Percentiles rank a stretch among this genome's conserved stretches.
phyloP scores from a whole-genome alignment of 202 grass and related monocot species.

The Setaria italica region DNA sequence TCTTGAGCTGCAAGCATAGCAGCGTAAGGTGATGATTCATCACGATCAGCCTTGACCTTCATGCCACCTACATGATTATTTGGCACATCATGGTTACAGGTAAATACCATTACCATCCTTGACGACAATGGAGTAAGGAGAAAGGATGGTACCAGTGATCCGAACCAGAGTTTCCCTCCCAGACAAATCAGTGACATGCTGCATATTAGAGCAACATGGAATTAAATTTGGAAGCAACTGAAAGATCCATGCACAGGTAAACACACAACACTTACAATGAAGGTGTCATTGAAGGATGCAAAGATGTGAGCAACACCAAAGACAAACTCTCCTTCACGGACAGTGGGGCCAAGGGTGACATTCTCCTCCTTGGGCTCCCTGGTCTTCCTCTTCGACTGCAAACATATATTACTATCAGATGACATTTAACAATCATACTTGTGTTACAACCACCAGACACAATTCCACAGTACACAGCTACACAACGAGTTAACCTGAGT shows the following conservation, averaged over 20 bases:
- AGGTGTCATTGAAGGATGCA: conserved; percentile 91
- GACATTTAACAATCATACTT: not conserved
- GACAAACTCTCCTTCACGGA: conserved; percentile 82
- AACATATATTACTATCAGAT: not conserved
- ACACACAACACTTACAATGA: conserved; percentile 63
- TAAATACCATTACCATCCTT: not conserved
- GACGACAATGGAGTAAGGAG: not conserved
- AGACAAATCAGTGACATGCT: conserved; percentile 88
- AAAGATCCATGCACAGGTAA: not conserved
- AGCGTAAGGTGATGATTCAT: conserved; percentile 82
- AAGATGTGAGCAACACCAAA: conserved; percentile 90
- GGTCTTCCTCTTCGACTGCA: conserved; percentile 77
- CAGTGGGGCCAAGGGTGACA: conserved; percentile 72
- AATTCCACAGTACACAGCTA: not conserved
- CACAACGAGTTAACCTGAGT: not conserved
- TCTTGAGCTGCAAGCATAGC: conserved; percentile 98
- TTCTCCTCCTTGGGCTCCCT: conserved; percentile 98
- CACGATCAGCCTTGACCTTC: conserved; percentile 97
- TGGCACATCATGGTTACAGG: conserved; percentile 8
- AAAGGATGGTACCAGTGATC: conserved; percentile 62
- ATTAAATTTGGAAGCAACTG: not conserved
- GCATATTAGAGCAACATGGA: conserved; percentile 23
- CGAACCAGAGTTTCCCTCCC: conserved; percentile 84
- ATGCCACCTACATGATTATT: conserved; percentile 62
- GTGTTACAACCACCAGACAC: not conserved